Percentiles rank a stretch among this genome's conserved stretches.
phyloP scores from a whole-genome alignment of 2,329 filamentous ascomycete genomes.

The Blumeriella jaapii region DNA sequence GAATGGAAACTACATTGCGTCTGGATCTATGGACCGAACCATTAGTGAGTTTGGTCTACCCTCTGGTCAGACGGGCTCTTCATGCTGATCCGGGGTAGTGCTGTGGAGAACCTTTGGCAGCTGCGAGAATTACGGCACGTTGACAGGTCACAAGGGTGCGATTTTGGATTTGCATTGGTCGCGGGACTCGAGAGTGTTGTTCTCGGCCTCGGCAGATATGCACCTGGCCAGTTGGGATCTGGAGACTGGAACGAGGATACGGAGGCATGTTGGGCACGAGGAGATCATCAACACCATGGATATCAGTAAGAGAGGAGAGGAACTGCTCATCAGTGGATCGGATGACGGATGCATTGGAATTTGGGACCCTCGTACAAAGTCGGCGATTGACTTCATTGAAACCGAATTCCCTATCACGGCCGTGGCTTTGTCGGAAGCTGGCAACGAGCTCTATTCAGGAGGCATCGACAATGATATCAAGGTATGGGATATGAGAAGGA shows the following conservation, averaged over 20 bases:
- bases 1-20: conserved; percentile 79
- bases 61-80: background rate
- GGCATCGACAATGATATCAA: conserved; percentile 97
- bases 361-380: conserved; percentile 89
- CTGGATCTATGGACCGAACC: conserved; percentile 86
- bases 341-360: conserved; percentile 91
- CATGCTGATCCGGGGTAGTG: conserved; percentile 40
- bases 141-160: conserved; percentile 84
- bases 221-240: conserved; percentile 92
- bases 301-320: conserved; percentile 79
- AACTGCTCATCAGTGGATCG: conserved; percentile 79
- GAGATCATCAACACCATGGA: conserved; percentile 92
- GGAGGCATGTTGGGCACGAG: conserved; percentile 84
- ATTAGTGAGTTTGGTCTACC: conserved; percentile 56
- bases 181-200: conserved; percentile 80
- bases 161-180: conserved; percentile 94
- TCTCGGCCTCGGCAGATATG: conserved; percentile 87
- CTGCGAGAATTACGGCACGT: conserved; percentile 85
- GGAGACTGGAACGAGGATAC: conserved; percentile 83
- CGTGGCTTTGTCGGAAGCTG: conserved; percentile 81
- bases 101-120: conserved; percentile 88
- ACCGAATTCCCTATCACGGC: conserved; percentile 90
- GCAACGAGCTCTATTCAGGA: conserved; percentile 89
- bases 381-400: conserved; percentile 76
- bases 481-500: conserved; percentile 93